These are phyloP conservation scores for Solanum infundibuliforme DNA, from an alignment of 257 asterid genomes.

Conservation along the genomic window DNA sequence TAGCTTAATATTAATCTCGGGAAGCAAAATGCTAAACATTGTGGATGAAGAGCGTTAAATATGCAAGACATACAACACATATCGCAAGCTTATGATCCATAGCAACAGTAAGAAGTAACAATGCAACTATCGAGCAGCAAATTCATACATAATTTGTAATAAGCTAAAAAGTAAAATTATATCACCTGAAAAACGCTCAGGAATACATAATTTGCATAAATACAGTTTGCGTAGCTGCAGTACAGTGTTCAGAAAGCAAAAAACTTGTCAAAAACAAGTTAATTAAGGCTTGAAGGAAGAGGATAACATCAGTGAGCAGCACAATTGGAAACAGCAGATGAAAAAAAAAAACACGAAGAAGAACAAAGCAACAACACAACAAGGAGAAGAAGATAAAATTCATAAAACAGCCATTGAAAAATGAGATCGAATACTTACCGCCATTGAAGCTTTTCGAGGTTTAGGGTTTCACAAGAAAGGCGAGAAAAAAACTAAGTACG, in stretches of 20 bases:
- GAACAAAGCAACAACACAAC: background rate
- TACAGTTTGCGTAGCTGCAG: background rate
- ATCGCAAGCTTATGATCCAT: background rate
- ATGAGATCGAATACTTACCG: background rate
- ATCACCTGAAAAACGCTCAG: background rate
- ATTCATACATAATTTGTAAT: background rate
- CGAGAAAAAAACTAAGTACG: accelerated
- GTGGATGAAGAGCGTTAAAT: background rate
- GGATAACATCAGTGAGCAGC: background rate
- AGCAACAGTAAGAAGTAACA: background rate
- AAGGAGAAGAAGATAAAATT: background rate
- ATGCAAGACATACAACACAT: background rate
- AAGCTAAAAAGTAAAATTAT: background rate
- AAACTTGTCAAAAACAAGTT: background rate
- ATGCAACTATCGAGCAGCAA: background rate
- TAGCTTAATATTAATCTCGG: background rate
- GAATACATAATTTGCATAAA: background rate
- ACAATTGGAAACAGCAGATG: background rate
- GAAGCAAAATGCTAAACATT: background rate
- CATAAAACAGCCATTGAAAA: background rate
- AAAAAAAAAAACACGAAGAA: too few species aligned
- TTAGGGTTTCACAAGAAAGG: background rate
- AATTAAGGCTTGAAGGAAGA: background rate
- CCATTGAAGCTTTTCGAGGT: conserved; percentile 2
- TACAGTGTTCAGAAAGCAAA: background rate